Evolutionary conservation across 140 eudicot genomes (phyloP), one percentile per base, ranked within the genome.

Genomic region (Anethum foeniculum): DNA sequence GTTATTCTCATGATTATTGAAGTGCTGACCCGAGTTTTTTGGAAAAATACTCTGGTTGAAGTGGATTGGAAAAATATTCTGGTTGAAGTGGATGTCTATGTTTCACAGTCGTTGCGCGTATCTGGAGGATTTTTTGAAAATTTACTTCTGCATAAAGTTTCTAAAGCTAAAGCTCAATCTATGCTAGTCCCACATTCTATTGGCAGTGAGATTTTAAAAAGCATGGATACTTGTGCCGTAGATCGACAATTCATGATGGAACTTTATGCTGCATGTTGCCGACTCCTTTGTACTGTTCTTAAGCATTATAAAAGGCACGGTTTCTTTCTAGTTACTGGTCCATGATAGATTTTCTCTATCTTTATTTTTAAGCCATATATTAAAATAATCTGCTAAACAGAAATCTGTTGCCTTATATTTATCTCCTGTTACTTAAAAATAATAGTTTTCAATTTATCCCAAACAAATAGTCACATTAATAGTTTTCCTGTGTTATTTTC

Each of bases 231-330:
- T 38, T 54, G 75, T 58, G 69, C 82, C 84, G 76, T 94, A 23
- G 96, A 90, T 87, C 69, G 76, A 67, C 81, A 83, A 18, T 89
- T 86, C 81, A 85, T 90, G 8, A 39, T 88, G 41, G 91, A 90
- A 52, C 80, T 94, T 39, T 94, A 90, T 84, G 93, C 89, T 47
- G 96, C 90, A 4, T 89, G 97, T 88, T 94, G 98, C 85, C 86
- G 91, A 72, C 83, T 94, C 84, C 80, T 94, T 67, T 82, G 89
- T 75, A 88, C 91, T 79, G 89, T 91, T 80, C 87, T 94, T 71
- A 89, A 90, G 88, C 94, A 94, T 87, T 91, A 87, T 75, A 88
- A 81, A 82, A 90, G 96, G 98, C 89, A 81, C 23, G 58, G 10
- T 54, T 32, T 49, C 73, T n/a, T 25, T 56, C 41, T 71, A 16